A percentile compares a stretch with the other conserved stretches of the same genome.
Evolutionary conservation across 305 asterid genomes (phyloP).

Genomic region (Fraxinus velutina): DNA sequence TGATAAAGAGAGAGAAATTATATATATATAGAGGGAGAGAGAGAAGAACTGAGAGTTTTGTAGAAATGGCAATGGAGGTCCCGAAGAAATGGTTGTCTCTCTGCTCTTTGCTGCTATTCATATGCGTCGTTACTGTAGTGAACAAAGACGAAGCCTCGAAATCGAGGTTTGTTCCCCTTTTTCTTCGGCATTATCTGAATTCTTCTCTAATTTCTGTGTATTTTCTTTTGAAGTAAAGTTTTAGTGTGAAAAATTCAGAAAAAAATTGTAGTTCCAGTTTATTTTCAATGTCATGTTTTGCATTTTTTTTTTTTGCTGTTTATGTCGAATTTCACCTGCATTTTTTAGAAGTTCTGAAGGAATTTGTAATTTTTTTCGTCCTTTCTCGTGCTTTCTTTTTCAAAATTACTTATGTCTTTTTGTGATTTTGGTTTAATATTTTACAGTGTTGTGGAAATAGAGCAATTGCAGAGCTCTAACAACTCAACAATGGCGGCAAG

Average conservation of each 20-base stretch:
- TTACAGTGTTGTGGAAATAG: conserved; percentile 42
- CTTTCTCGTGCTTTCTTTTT: background rate
- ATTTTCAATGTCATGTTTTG: background rate
- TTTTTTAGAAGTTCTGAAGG: background rate
- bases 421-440: background rate
- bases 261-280: background rate
- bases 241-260: background rate
- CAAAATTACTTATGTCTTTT: background rate
- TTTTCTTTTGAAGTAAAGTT: background rate
- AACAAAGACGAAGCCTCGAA: conserved; percentile 22
- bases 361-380: background rate
- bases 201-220: background rate
- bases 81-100: conserved; percentile 37
- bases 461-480: conserved; percentile 47
- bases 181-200: background rate
- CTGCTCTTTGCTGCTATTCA: conserved; percentile 29
- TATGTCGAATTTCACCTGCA: conserved; percentile 7
- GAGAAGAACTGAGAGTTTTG: background rate
- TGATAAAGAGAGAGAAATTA: conserved; percentile 6
- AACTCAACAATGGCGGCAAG: conserved; percentile 63
- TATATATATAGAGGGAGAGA: background rate
- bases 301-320: background rate
- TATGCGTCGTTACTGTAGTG: conserved; percentile 31
- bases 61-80: conserved; percentile 31
- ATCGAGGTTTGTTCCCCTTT: conserved; percentile 30